Conservation (phyloP, 495 filamentous ascomycete species). For the Monascus purpureus region DNA sequence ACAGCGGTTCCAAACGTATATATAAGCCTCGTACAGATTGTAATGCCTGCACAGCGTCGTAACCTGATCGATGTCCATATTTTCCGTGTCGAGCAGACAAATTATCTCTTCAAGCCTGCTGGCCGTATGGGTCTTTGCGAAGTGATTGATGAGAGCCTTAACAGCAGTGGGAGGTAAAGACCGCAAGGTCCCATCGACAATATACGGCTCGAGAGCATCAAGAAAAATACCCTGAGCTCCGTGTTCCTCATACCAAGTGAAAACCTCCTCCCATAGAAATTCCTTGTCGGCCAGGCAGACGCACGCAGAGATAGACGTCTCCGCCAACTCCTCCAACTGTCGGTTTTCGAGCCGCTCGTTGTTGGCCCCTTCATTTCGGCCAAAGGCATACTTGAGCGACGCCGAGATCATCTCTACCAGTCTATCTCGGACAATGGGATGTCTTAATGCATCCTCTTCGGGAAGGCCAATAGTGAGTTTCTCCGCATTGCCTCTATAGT, state of each 20-base stretch:
- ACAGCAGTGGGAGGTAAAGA: slow-evolving; percentile 69
- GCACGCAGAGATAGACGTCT: slow-evolving; percentile 72
- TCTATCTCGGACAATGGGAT: slow-evolving; percentile 75
- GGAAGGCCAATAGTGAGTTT: slow-evolving; percentile 89
- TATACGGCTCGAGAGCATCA: slow-evolving; percentile 72
- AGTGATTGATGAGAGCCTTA: slow-evolving; percentile 73
- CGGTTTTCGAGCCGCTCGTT: slow-evolving; percentile 34
- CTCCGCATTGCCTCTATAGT: slow-evolving; percentile 77
- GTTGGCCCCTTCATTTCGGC: slow-evolving; percentile 36
- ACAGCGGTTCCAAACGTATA: slow-evolving; percentile 94
- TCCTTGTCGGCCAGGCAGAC: slow-evolving; percentile 59
- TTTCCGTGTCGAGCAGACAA: slow-evolving; percentile 78
- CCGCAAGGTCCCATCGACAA: slow-evolving; percentile 62
- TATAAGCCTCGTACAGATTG: slow-evolving; percentile 83
- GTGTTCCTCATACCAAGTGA: slow-evolving; percentile 73
- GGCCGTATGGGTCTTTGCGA: slow-evolving; percentile 54
- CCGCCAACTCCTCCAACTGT: slow-evolving; percentile 64
- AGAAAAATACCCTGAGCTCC: slow-evolving; percentile 63
- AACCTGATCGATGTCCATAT: slow-evolving; percentile 88
- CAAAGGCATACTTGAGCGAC: slow-evolving; percentile 82
- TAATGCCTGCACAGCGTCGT: slow-evolving; percentile 83
- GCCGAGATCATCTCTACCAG: slow-evolving; percentile 89
- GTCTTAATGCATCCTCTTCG: slow-evolving; percentile 62
- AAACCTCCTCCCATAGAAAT: slow-evolving; percentile 84
- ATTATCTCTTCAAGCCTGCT: slow-evolving; percentile 85